phyloP scores from a whole-genome alignment of 371 early-diverging fungal species.

The Mortierella sp. region DNA sequence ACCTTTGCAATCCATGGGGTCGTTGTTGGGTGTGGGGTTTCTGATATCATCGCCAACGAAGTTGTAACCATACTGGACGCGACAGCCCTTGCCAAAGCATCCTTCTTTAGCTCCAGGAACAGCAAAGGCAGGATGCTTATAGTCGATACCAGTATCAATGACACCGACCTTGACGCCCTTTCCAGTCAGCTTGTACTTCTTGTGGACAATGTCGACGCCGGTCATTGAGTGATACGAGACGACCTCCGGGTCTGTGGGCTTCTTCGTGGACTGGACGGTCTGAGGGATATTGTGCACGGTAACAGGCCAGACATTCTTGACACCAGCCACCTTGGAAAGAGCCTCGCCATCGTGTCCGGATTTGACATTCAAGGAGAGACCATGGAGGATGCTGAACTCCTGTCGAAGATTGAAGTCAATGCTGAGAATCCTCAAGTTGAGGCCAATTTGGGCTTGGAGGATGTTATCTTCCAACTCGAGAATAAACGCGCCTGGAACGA shows the following conservation, averaged over 20 bases:
- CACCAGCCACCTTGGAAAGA: conserved; percentile 24
- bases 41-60: conserved; percentile 51
- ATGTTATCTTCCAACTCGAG: conserved; percentile 24
- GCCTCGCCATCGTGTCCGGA: conserved; percentile 19
- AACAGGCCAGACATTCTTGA: conserved; percentile 49
- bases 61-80: conserved; percentile 56
- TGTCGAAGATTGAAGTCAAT: conserved; percentile 21
- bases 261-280: conserved; percentile 5
- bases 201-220: conserved; percentile 65
- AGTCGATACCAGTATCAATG: conserved; percentile 75
- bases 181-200: conserved; percentile 62
- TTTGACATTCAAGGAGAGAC: conserved; percentile 22
- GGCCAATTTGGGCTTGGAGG: conserved; percentile 11
- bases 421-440: conserved; percentile 7
- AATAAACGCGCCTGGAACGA: conserved; percentile 19
- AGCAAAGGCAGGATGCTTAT: conserved; percentile 64
- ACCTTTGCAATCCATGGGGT: conserved; percentile 60
- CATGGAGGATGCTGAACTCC: conserved; percentile 27
- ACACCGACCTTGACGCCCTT: conserved; percentile 75
- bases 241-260: conserved; percentile 17
- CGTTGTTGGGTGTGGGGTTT: conserved; percentile 54
- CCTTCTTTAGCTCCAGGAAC: conserved; percentile 29
- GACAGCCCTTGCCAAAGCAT: conserved; percentile 57
- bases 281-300: conserved; percentile 10
- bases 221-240: conserved; percentile 61